phyloP scores from a whole-genome alignment of 2,329 filamentous ascomycete species.

The Dryadomyces quercus-mongolicae region DNA sequence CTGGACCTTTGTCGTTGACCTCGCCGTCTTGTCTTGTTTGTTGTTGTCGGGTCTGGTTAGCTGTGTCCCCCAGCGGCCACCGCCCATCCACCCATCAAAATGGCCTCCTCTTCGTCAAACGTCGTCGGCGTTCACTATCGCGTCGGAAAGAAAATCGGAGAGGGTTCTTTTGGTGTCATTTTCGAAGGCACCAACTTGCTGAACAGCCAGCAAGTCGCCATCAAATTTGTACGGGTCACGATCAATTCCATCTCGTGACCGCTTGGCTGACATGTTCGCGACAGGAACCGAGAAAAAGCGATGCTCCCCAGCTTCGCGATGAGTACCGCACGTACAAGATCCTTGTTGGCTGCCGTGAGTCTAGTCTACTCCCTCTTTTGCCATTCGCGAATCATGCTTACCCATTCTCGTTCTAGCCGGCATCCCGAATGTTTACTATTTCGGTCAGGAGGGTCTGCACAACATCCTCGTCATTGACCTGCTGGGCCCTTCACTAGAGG shows the following conservation, averaged over 20 bases:
- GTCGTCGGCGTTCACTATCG: slow-evolving; percentile 98
- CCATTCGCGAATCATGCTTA: background rate
- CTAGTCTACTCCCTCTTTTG: slow-evolving; percentile 11
- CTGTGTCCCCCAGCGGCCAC: background rate
- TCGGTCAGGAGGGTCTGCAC: slow-evolving; percentile 94
- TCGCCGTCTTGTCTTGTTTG: background rate
- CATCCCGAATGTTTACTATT: slow-evolving; percentile 99
- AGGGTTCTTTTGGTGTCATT: slow-evolving; percentile 96
- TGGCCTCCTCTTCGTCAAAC: slow-evolving; percentile 87
- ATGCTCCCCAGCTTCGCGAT: slow-evolving; percentile 93
- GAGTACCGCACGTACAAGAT: slow-evolving; percentile 99
- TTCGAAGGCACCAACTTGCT: slow-evolving; percentile 97
- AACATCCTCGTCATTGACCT: slow-evolving; percentile 98
- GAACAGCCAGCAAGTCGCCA: slow-evolving; percentile 98
- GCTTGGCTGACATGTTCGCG: too few relatives aligned
- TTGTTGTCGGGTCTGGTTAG: background rate
- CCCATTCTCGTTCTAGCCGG: slow-evolving; percentile 49
- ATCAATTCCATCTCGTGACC: background rate
- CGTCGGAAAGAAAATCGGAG: slow-evolving; percentile 98
- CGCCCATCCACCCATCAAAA: slow-evolving; percentile 24
- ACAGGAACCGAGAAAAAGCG: slow-evolving; percentile 94
- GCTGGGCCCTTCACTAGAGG: slow-evolving; percentile 85
- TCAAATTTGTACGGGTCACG: slow-evolving; percentile 76
- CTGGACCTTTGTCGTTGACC: background rate
- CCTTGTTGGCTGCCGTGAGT: slow-evolving; percentile 95